Evolutionary conservation across 768 basidiomycete species (phyloP), one percentile per base, ranked within the genome.

Genomic region (Naganishia onofrii): DNA sequence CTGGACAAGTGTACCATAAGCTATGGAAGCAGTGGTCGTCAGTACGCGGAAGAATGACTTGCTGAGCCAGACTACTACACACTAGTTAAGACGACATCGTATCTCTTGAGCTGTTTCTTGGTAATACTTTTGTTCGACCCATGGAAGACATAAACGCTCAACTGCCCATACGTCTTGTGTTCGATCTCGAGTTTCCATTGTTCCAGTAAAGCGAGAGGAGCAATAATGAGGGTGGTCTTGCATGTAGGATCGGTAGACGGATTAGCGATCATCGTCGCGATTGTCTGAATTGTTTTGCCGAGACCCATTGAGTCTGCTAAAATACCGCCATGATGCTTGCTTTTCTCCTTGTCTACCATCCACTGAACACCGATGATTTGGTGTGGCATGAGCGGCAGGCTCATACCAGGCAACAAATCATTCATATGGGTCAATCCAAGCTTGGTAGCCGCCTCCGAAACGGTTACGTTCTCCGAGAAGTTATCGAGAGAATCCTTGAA

Each of bases 251-350:
- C 84, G 1, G 74, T 68, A 0, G 87, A 84, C 8, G 76, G 81
- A 75, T 90, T 88, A 66, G 82, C 82, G 31, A 85, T 80, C 74
- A 90, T 85, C 0, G 83, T 75, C 0, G 94, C 96, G 70, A 97
- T 96, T 48, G 91, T 93, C 76, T 94, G 92, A 64, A 93, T 92
- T 0, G 93, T 94, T 82, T 94, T 94, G 71, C 93, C 93, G 68
- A 95, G 90, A 88, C 93, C 93, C 93, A 95, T 94, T 82, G 93
- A 91, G 76, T 81, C 77, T 15, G 74, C 77, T 9, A 81, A 70
- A 44, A 79, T 77, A 0, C 79, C 79, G n/a, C 81, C 81, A 4
- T 58, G 44, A 28, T 70, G 71, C 13, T 67, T 54, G 23, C 77
- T 71, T 51, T 71, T 73, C 69, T 82, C 81, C 71, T 80, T 75